Evolutionary conservation across 495 filamentous ascomycete genomes (phyloP).

Genomic region (Aspergillus conjunctus): DNA sequence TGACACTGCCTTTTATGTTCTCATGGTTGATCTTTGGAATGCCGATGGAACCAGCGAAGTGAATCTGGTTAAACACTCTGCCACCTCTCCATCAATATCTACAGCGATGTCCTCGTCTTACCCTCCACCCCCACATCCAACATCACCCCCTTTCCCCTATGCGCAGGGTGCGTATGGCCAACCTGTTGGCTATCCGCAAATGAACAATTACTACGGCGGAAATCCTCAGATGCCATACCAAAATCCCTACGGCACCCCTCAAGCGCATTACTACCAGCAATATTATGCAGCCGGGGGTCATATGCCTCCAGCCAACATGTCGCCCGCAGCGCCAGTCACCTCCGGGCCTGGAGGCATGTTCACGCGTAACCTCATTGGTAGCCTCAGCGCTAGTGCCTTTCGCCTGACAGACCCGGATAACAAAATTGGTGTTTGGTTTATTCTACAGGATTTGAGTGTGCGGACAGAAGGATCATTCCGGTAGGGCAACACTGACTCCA

Average conservation of each 20-base stretch:
- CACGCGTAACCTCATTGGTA: conserved; percentile 93
- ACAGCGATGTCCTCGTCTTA: conserved; percentile 79
- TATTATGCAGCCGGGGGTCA: conserved; percentile 40
- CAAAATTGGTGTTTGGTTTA: conserved; percentile 94
- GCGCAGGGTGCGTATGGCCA: conserved; percentile 42
- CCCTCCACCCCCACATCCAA: conserved; percentile 57
- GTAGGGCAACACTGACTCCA: conserved; percentile 48
- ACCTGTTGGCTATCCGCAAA: conserved; percentile 43
- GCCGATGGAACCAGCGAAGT: conserved; percentile 83
- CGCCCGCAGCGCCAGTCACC: conserved; percentile 45
- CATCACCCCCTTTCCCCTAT: conserved; percentile 43
- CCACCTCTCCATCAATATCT: conserved; percentile 86
- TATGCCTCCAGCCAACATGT: conserved; percentile 40
- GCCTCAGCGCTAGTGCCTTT: conserved; percentile 87
- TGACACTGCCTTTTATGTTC: conserved; percentile 86
- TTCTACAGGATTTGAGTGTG: conserved; percentile 93
- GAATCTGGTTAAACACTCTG: conserved; percentile 88
- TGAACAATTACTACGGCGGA: conserved; percentile 46
- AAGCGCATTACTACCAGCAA: conserved; percentile 44
- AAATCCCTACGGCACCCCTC: conserved; percentile 46
- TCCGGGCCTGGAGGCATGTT: conserved; percentile 81
- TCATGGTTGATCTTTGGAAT: conserved; percentile 92
- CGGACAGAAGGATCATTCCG: conserved; percentile 89
- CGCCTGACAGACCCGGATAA: conserved; percentile 79
- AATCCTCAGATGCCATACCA: conserved; percentile 42